These are phyloP conservation scores for Penicillium oxalicum DNA, from an alignment of 2,329 filamentous ascomycete genomes.

Conservation along the genomic window DNA sequence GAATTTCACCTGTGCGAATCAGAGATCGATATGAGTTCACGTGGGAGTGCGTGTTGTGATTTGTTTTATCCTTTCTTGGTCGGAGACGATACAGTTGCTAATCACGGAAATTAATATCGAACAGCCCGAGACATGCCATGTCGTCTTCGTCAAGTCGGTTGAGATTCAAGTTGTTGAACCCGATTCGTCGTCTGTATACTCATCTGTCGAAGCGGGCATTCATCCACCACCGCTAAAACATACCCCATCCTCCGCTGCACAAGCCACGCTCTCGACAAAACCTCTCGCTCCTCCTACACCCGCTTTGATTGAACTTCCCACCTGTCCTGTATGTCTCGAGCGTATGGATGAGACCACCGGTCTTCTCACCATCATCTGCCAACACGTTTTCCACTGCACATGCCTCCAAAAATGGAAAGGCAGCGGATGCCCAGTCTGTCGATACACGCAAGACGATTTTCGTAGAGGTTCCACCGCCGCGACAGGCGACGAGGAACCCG, in stretches of 20 bases:
- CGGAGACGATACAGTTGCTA: not conserved
- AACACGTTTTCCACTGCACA: slow-evolving; percentile 95
- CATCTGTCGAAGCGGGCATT: slow-evolving; percentile 49
- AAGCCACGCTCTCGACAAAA: slow-evolving; percentile 51
- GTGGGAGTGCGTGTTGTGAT: too few relatives aligned
- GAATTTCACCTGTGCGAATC: not conserved
- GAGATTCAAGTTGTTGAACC: slow-evolving; percentile 64
- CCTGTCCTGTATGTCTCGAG: slow-evolving; percentile 92
- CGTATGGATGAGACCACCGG: slow-evolving; percentile 98
- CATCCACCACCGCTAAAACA: slow-evolving; percentile 49
- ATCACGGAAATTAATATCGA: slow-evolving; percentile 7
- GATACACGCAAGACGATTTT: slow-evolving; percentile 68
- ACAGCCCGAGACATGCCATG: slow-evolving; percentile 86
- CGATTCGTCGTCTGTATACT: slow-evolving; percentile 21
- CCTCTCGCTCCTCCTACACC: slow-evolving; percentile 70
- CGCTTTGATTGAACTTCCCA: slow-evolving; percentile 82
- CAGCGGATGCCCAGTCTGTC: slow-evolving; percentile 86
- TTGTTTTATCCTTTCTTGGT: too few relatives aligned
- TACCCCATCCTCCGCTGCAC: slow-evolving; percentile 19
- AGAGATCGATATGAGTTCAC: too few relatives aligned
- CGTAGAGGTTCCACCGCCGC: slow-evolving; percentile 43
- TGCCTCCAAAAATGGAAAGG: slow-evolving; percentile 96
- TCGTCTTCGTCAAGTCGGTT: slow-evolving; percentile 89
- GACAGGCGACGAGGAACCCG: slow-evolving; percentile 49
- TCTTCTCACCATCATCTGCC: slow-evolving; percentile 89